Evolutionary conservation across 345 rosid species (phyloP).

Genomic region (Salix caprea): DNA sequence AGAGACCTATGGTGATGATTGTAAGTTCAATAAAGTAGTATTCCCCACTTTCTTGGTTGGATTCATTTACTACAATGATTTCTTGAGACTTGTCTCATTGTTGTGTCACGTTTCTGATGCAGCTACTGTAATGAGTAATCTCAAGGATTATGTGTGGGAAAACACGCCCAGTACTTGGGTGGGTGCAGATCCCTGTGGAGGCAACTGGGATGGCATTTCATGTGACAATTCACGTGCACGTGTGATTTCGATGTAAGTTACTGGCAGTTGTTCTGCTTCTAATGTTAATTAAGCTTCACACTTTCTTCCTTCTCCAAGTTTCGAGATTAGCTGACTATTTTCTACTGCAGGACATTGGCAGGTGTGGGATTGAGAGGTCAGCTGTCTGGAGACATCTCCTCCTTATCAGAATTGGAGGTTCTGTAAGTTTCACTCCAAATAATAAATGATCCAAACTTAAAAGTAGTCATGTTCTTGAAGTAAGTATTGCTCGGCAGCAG

Average conservation of each 20-base stretch:
- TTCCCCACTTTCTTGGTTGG: too few relatives aligned
- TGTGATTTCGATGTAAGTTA: slow-evolving; percentile 50
- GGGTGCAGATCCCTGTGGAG: slow-evolving; percentile 68
- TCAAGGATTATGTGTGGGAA: slow-evolving; percentile 34
- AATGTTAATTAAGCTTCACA: neutral
- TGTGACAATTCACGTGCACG: slow-evolving; percentile 42
- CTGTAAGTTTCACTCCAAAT: slow-evolving; percentile 43
- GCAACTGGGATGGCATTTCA: slow-evolving; percentile 58
- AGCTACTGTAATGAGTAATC: slow-evolving; percentile 38
- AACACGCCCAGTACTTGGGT: slow-evolving; percentile 55
- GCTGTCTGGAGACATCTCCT: slow-evolving; percentile 49
- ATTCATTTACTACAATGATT: too few relatives aligned
- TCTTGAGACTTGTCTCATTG: neutral
- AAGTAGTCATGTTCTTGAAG: neutral
- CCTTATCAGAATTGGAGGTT: slow-evolving; percentile 50
- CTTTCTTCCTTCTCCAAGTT: neutral
- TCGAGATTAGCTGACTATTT: neutral
- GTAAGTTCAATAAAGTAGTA: slow-evolving; percentile 24
- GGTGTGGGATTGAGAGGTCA: slow-evolving; percentile 49
- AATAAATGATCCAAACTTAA: neutral
- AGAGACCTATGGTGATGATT: slow-evolving; percentile 16
- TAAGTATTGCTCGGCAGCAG: too few relatives aligned
- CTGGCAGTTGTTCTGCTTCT: neutral
- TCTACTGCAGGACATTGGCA: slow-evolving; percentile 53
- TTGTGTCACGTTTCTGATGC: slow-evolving; percentile 13